These are phyloP conservation scores for Pichia paraexigua DNA, from an alignment of 805 yeast genomes.

Conservation along the genomic window DNA sequence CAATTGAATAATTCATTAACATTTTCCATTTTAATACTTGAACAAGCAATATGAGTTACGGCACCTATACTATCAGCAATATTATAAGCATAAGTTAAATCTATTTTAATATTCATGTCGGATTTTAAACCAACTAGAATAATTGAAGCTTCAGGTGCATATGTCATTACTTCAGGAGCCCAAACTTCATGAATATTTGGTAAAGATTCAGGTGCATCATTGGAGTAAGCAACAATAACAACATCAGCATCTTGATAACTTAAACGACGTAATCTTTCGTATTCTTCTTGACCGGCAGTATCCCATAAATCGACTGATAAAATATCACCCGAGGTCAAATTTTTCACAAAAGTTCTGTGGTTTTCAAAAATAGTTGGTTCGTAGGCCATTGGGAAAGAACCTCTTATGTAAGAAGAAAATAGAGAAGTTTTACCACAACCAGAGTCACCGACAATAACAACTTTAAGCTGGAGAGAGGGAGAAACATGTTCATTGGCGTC, in stretches of 20 bases:
- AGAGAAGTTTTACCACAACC: slow-evolving; percentile 98
- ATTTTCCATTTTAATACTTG: slow-evolving; percentile 64
- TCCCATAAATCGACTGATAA: slow-evolving; percentile 87
- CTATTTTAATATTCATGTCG: slow-evolving; percentile 43
- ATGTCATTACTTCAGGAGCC: slow-evolving; percentile 81
- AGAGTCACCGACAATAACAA: slow-evolving; percentile 97
- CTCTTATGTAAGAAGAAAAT: slow-evolving; percentile 88
- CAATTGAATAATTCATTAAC: slow-evolving; percentile 58
- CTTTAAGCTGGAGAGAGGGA: slow-evolving; percentile 24
- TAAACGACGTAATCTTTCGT: slow-evolving; percentile 79
- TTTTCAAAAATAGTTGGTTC: slow-evolving; percentile 97
- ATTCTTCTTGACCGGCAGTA: slow-evolving; percentile 92
- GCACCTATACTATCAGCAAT: slow-evolving; percentile 49
- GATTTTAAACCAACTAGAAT: slow-evolving; percentile 76
- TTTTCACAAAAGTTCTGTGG: slow-evolving; percentile 84
- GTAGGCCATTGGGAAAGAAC: slow-evolving; percentile 93
- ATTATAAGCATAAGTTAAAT: slow-evolving; percentile 19
- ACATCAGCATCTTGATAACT: slow-evolving; percentile 81
- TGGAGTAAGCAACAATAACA: slow-evolving; percentile 66
- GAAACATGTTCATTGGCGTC: slow-evolving; percentile 28
- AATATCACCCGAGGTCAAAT: slow-evolving; percentile 84
- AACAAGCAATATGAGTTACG: slow-evolving; percentile 66
- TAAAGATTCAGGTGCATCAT: slow-evolving; percentile 54
- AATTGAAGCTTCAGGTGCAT: slow-evolving; percentile 73
- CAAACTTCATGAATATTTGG: slow-evolving; percentile 73